These are phyloP conservation scores for Schizochytrium sp. DNA, from an alignment of 108 stramenopile genomes.

Conservation along the genomic window DNA sequence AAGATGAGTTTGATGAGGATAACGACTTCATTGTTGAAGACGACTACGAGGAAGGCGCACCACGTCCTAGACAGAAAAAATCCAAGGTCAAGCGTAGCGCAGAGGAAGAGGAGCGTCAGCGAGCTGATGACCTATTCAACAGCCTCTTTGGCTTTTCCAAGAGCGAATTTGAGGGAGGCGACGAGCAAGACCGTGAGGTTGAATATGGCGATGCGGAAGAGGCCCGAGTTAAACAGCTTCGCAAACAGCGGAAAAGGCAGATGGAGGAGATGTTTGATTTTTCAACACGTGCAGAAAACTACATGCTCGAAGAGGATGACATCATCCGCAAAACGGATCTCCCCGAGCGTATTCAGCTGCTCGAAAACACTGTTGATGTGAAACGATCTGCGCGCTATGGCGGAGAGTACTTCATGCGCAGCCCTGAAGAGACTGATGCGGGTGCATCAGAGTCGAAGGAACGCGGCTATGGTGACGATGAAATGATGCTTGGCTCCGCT, in stretches of 20 bases:
- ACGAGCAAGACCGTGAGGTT: constrained; percentile 11
- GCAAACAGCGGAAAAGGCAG: constrained; percentile 36
- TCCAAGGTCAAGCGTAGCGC: background rate
- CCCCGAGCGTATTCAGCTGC: constrained; percentile 56
- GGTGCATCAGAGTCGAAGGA: background rate
- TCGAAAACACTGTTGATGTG: background rate
- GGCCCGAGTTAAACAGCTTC: background rate
- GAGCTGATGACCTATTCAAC: background rate
- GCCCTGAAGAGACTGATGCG: background rate
- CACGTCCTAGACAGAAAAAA: background rate
- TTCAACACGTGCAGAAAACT: constrained; percentile 21
- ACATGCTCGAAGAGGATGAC: constrained; percentile 57
- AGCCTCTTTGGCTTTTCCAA: background rate
- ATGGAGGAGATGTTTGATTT: constrained; percentile 61
- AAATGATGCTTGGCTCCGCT: constrained; percentile 33
- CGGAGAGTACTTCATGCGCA: constrained; percentile 36
- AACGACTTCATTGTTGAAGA: constrained; percentile 54
- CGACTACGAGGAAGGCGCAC: background rate
- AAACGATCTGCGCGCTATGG: constrained; percentile 34
- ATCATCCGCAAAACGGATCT: constrained; percentile 56
- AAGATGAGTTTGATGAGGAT: constrained; percentile 52
- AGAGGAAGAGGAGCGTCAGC: background rate
- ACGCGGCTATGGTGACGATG: constrained; percentile 4
- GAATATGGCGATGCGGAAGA: constrained; percentile 17
- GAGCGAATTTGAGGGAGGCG: background rate